A percentile compares a stretch with the other conserved stretches of the same genome.
Evolutionary conservation across 441 rosid genomes (phyloP).

Genomic region (Adansonia madagascariensis): DNA sequence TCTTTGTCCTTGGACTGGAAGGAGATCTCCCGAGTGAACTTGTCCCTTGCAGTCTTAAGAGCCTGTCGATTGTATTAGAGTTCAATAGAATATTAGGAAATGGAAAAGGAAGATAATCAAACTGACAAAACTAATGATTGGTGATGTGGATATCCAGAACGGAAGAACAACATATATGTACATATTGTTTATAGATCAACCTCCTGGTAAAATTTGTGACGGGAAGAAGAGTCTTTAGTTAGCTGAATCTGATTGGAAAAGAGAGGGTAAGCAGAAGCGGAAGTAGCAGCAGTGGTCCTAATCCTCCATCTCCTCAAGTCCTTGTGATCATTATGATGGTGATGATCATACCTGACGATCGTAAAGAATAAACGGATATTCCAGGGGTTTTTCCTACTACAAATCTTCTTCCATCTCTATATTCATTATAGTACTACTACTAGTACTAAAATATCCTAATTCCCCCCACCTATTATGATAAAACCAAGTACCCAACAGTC

Average conservation of each 20-base stretch:
- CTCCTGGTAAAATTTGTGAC: constrained; percentile 69
- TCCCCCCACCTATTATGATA: neutral
- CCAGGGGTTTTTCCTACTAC: constrained; percentile 40
- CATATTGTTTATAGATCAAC: constrained; percentile 51
- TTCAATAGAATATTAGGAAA: constrained; percentile 19
- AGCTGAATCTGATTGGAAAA: constrained; percentile 65
- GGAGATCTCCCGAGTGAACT: constrained; percentile 73
- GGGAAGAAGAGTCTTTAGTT: constrained; percentile 55
- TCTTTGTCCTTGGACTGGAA: constrained; percentile 73
- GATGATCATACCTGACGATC: constrained; percentile 84
- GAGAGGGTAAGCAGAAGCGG: constrained; percentile 65
- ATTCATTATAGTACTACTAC: constrained; percentile 15
- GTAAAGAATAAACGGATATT: constrained; percentile 65
- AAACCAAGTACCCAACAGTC: constrained; percentile 23
- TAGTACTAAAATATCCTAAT: constrained; percentile 17
- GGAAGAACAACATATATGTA: constrained; percentile 28
- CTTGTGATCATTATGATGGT: constrained; percentile 57
- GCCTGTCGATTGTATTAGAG: constrained; percentile 45
- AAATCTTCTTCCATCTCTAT: constrained; percentile 47
- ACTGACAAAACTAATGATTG: neutral
- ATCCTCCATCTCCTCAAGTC: constrained; percentile 49
- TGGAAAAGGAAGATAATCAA: neutral
- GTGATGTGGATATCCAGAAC: constrained; percentile 21
- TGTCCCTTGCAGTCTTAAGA: constrained; percentile 58
- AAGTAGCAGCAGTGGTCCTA: constrained; percentile 42